A percentile compares a stretch with the other conserved stretches of the same genome.
Conservation (phyloP, 768 basidiomycete genomes). For the Russula compacta region DNA sequence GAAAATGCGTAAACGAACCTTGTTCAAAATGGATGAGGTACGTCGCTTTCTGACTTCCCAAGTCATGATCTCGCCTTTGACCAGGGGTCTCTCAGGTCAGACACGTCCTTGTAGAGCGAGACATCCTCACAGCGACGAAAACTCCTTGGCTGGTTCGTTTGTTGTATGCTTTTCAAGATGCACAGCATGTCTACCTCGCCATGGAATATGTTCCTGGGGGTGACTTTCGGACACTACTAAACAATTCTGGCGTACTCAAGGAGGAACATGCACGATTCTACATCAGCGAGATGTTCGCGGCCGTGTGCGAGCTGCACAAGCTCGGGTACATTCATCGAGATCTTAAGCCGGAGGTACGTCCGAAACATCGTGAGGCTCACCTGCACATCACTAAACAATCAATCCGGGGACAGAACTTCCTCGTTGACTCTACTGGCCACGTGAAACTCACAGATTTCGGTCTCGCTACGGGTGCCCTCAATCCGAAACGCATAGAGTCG, state of each 20-base stretch:
- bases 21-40: slow-evolving; percentile 98
- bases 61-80: not conserved
- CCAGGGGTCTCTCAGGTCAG: slow-evolving; percentile 52
- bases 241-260: slow-evolving; percentile 95
- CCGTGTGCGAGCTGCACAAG: slow-evolving; percentile 90
- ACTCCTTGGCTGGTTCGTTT: slow-evolving; percentile 95
- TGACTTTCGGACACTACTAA: slow-evolving; percentile 94
- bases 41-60: slow-evolving; percentile 4
- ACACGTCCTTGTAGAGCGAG: slow-evolving; percentile 96
- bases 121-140: slow-evolving; percentile 95
- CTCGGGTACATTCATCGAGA: slow-evolving; percentile 98
- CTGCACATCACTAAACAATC: not conserved
- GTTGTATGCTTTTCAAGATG: slow-evolving; percentile 95
- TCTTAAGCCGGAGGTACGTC: slow-evolving; percentile 88
- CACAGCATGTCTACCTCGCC: slow-evolving; percentile 84
- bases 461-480: slow-evolving; percentile 90
- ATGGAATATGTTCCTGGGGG: slow-evolving; percentile 99
- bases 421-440: slow-evolving; percentile 91
- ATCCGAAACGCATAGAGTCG: slow-evolving; percentile 90
- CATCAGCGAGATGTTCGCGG: slow-evolving; percentile 96
- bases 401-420: slow-evolving; percentile 63
- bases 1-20: slow-evolving; percentile 90
- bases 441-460: slow-evolving; percentile 98
- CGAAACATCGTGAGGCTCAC: not conserved
- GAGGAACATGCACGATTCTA: slow-evolving; percentile 97